Base-by-base conservation (phyloP, 2,329 filamentous ascomycete species). In the Lasiodiplodia sp. region DNA sequence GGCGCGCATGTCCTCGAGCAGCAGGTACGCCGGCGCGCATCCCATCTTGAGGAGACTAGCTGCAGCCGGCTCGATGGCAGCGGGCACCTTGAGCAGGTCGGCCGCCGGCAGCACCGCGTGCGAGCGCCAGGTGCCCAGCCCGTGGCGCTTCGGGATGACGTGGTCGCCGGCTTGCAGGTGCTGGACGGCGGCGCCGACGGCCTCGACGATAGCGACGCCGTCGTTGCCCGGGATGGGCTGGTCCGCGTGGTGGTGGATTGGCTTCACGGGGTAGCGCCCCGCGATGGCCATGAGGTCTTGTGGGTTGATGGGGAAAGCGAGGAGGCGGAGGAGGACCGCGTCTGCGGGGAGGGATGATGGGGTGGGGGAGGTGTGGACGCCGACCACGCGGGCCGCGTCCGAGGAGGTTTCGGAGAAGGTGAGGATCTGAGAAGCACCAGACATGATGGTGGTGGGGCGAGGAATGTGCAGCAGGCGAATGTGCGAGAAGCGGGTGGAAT, bases 281-380 rank as follows among this genome's bases (percentile, higher is more conserved):
- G 70, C 67, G 23, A 75, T 66, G 28, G 72, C 71, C 38, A 73
- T 47, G n/a, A 73, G 23, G 70, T 74, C 73, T 51, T 71, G 71
- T 18, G 72, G 71, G 71, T 73, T 75, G 68, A 75, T 71, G 3
- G 73, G 72, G 4, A 72, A 69, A 38, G 69, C 69, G 47, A 73
- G 70, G 60, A 73, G 73, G 51, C 68, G 58, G 57, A 75, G 56
- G 10, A 71, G 40, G 55, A 64, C 57, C 18, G 55, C 16, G 55
- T 21, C 14, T 1, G 52, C 18, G 37, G 31, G 21, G 57, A 25
- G 23, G 57, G 2, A 6, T 0, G 37, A 16, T 16, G 37, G 37
- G 37, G 37, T 38, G 10, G 64, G 4, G 23, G 23, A 11, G 51
- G 51, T 53, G 51, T 53, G n/a, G 7, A 28, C 10, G 10, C 21